Percentiles rank a stretch among this genome's conserved stretches.
Conservation (phyloP, 2,329 filamentous ascomycete genomes). For the Pseudovirgaria hyperparasitica region DNA sequence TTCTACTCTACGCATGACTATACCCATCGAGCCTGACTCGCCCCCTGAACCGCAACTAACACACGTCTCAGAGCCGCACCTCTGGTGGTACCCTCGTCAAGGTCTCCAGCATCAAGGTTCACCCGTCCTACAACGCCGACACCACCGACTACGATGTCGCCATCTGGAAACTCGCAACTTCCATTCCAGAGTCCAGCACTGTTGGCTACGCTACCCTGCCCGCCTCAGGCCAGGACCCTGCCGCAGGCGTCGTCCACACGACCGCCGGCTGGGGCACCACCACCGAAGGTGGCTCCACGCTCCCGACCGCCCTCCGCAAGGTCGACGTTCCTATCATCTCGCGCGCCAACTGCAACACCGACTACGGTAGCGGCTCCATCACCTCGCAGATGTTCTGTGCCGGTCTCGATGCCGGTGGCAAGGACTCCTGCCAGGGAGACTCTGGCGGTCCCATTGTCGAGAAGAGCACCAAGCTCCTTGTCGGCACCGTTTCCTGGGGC, state of each 20-base stretch:
- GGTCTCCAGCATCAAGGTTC: constrained; percentile 10
- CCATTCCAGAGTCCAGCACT: constrained; percentile 9
- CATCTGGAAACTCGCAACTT: constrained; percentile 4
- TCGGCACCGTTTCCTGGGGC: constrained; percentile 4
- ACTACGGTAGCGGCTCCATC: constrained; percentile 7
- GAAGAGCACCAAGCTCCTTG: background rate
- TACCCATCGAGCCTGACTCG: no score
- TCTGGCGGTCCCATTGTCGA: constrained; percentile 5
- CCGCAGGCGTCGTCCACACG: constrained; percentile 9
- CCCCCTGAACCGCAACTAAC: constrained; percentile 3
- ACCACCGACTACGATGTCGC: constrained; percentile 3
- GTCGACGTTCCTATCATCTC: constrained; percentile 16
- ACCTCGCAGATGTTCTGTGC: constrained; percentile 4
- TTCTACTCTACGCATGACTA: no score
- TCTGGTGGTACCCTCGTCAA: constrained; percentile 10
- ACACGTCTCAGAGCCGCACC: background rate
- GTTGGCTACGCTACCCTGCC: constrained; percentile 7
- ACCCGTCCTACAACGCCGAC: constrained; percentile 8
- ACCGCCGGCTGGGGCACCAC: constrained; percentile 17
- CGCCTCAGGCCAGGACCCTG: constrained; percentile 13
- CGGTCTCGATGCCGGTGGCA: constrained; percentile 3
- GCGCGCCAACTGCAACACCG: constrained; percentile 11
- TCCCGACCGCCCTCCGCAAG: constrained; percentile 11
- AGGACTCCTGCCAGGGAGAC: constrained; percentile 6
- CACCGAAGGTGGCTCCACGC: constrained; percentile 5